These are phyloP conservation scores for Calendula officinalis DNA, from an alignment of 129 eudicot genomes.

Conservation along the genomic window DNA sequence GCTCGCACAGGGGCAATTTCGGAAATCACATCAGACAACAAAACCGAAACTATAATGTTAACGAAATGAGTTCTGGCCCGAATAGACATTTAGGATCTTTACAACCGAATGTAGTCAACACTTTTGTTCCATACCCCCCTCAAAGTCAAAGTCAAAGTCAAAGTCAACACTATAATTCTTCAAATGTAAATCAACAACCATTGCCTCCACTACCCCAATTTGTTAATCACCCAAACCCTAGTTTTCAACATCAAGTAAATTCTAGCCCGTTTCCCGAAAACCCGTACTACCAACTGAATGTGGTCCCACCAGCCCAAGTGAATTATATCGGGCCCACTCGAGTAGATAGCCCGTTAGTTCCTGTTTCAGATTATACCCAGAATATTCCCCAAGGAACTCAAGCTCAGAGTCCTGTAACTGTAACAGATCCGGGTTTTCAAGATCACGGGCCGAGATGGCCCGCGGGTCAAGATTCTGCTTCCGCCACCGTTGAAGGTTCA, in stretches of 20 bases:
- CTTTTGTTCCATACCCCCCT: slow-evolving; percentile 19
- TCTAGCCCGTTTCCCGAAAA: slow-evolving; percentile 4
- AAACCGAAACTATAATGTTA: slow-evolving; percentile 5
- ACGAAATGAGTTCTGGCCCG: slow-evolving; percentile 15
- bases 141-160: slow-evolving; percentile 11
- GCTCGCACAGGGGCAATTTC: slow-evolving; percentile 21
- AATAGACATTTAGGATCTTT: slow-evolving; percentile 18
- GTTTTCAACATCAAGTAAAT: slow-evolving; percentile 29
- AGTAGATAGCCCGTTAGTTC: slow-evolving; percentile 25
- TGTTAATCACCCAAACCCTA: background rate
- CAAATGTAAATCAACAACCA: slow-evolving; percentile 25
- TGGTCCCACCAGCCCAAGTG: slow-evolving; percentile 8
- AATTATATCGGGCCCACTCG: slow-evolving; percentile 19
- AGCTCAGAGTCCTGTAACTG: slow-evolving; percentile 13
- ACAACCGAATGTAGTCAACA: slow-evolving; percentile 28
- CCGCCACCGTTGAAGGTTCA: slow-evolving; percentile 24
- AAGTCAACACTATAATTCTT: background rate
- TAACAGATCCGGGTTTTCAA: slow-evolving; percentile 15
- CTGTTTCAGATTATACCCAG: slow-evolving; percentile 26
- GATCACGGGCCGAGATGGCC: slow-evolving; percentile 26
- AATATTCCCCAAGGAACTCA: slow-evolving; percentile 23
- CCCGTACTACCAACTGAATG: slow-evolving; percentile 1
- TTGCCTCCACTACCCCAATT: slow-evolving; percentile 23
- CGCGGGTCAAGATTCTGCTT: slow-evolving; percentile 23
- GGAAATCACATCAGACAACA: slow-evolving; percentile 22